Evolutionary conservation across 768 basidiomycete species (phyloP), one percentile per base, ranked within the genome.

Genomic region (Boletus fagicola): DNA sequence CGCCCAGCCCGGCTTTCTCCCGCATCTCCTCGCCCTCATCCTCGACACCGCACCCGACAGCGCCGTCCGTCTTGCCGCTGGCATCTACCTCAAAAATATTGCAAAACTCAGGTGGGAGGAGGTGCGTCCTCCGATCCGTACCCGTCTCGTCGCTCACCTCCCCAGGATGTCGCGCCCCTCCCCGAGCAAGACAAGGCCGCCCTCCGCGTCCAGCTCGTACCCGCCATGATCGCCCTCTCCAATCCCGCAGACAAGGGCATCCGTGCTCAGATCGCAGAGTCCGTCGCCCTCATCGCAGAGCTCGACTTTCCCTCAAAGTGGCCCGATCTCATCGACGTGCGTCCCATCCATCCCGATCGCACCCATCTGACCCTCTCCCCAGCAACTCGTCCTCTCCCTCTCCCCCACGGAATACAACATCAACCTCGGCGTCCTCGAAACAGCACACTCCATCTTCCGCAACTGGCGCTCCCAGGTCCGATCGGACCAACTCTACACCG

Each of bases 401-500:
- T 93, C 92, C 2, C 75, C 78, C 5, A 82, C 87, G 3, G 86
- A 96, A 64, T 95, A 92, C 68, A 85, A 86, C 57, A 72, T 91
- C 61, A 98, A 97, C 71, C 78, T 95, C 24, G 92, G 90, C 48
- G 91, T 99, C 10, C 80, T 99, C 44, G 85, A 97, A 68, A 94
- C 94, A 0, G 94, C 94, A 0, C 97, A 98, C 71, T 95, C 93
- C 39, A 98, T 99, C 66, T 98, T 98, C 76, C 83, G 79, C 43
- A 88, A 87, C 47, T 99, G 96, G 96, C 85, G 96, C 44, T 86
- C 92, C 2, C 90, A 89, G 65, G 90, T 94, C 61, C 85, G 94
- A 56, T 89, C 91, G 13, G 89, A 99, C 73, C 72, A 80, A 40
- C 85, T 99, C 46, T 98, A 87, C 77, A 80, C 86, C 4, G 90